A percentile compares a stretch with the other conserved stretches of the same genome.
Evolutionary conservation across 805 yeast species (phyloP).

Genomic region (Maudiozyma pseudohumilis): DNA sequence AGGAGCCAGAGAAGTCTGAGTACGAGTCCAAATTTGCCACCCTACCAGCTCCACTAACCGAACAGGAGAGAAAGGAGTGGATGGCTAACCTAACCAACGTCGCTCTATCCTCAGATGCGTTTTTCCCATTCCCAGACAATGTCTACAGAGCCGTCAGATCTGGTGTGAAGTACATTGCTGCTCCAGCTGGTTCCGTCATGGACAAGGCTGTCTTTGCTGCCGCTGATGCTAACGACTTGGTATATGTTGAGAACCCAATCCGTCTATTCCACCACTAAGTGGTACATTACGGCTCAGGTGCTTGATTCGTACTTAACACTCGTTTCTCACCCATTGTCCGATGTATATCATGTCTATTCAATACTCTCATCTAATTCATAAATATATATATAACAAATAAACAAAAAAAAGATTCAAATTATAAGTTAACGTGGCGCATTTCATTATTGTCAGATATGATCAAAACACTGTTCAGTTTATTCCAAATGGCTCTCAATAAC

Average conservation of each 20-base stretch:
- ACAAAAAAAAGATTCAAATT: too few relatives aligned
- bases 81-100: slow-evolving; percentile 66
- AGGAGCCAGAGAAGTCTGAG: slow-evolving; percentile 88
- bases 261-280: slow-evolving; percentile 90
- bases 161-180: slow-evolving; percentile 92
- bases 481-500: too few relatives aligned
- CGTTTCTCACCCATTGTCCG: background rate
- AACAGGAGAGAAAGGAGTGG: slow-evolving; percentile 83
- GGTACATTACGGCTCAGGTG: background rate
- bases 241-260: slow-evolving; percentile 92
- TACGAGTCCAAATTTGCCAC: slow-evolving; percentile 80
- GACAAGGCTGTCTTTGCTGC: slow-evolving; percentile 93
- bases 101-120: slow-evolving; percentile 91
- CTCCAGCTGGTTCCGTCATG: slow-evolving; percentile 95
- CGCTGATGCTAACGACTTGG: slow-evolving; percentile 82
- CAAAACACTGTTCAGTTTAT: background rate
- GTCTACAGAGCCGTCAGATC: slow-evolving; percentile 94
- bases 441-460: background rate
- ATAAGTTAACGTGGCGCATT: too few relatives aligned
- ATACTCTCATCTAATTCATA: background rate
- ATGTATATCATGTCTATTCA: background rate
- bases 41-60: slow-evolving; percentile 73
- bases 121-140: slow-evolving; percentile 99
- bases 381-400: background rate
- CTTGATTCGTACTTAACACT: background rate